Evolutionary conservation across 2,329 filamentous ascomycete genomes (phyloP), one percentile per base, ranked within the genome.

Genomic region (Talaromyces sp.): DNA sequence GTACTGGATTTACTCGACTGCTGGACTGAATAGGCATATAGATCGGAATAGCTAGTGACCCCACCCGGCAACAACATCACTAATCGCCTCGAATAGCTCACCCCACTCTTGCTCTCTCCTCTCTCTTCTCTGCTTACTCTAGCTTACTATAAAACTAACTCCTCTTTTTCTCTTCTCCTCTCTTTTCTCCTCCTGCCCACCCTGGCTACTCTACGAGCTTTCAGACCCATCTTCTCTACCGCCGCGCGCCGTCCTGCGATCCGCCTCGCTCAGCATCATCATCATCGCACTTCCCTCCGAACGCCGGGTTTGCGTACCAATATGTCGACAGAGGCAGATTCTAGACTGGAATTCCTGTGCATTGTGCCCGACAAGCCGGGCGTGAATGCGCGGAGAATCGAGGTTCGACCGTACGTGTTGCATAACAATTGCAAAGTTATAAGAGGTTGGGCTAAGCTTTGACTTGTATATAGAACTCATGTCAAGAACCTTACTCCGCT

Each of bases 321-420:
- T 18, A 57, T 63, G 61, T 36, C 42, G 18, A 47, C 44, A 28
- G 50, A 56, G 62, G 50, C 63, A 54, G 68, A 72, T 55, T 12
- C 27, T 6, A 83, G 82, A 70, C 82, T 78, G 64, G 87, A 90
- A 74, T 92, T 87, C 80, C 82, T 92, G 42, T 87, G 88, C 68
- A 80, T 91, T 62, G 71, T 90, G 42, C 89, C 87, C 12, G 89
- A 91, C 74, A 84, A 86, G 73, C 82, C 86, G 1, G 86, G 83
- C 47, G 79, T 75, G 23, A 76, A 82, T 63, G 81, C 81, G 66
- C 89, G 88, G 80, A 81, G 89, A 60, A 76, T 90, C 30, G 83
- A 86, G 66, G 71, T 71, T 44, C 66, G 68, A 40, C 66, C 67
- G 73, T 78, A 63, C 68, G 71, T 68, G 31, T 54, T n/a, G 7